Evolutionary conservation across 2,329 filamentous ascomycete genomes (phyloP).

Genomic region (Anisogramma anomala): DNA sequence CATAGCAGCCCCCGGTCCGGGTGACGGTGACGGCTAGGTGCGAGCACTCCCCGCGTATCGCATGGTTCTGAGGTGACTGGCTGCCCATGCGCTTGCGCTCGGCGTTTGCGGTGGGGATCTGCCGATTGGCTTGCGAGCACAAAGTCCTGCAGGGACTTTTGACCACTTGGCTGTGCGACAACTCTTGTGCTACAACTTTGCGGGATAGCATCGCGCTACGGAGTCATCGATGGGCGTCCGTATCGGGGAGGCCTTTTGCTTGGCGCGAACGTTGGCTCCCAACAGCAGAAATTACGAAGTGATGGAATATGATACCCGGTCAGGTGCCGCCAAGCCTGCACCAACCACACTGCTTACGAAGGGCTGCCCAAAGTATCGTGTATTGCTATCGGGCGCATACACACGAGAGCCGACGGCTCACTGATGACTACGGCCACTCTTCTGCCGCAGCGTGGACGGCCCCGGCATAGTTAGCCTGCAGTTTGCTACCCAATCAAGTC

Average conservation of each 20-base stretch:
- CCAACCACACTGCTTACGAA: no score
- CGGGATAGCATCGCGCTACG: background rate
- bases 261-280: background rate
- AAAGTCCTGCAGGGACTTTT: background rate
- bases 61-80: no score
- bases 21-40: slow-evolving; percentile 17
- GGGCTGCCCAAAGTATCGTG: no score
- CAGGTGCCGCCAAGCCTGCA: background rate
- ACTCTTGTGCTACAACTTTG: no score
- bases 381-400: no score
- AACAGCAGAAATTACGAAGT: background rate
- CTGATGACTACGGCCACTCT: no score
- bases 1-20: slow-evolving; percentile 27
- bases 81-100: no score
- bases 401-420: no score
- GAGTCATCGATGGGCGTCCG: no score
- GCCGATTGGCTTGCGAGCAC: background rate
- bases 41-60: background rate
- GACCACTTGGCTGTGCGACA: background rate
- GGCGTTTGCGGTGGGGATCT: background rate
- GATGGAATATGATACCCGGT: slow-evolving; percentile 4
- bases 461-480: no score
- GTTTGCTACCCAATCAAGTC: no score
- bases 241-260: background rate
- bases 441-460: no score